Evolutionary conservation across 148 eudicot genomes (phyloP), one percentile per base, ranked within the genome.

Genomic region (Arctostaphylos glauca): DNA sequence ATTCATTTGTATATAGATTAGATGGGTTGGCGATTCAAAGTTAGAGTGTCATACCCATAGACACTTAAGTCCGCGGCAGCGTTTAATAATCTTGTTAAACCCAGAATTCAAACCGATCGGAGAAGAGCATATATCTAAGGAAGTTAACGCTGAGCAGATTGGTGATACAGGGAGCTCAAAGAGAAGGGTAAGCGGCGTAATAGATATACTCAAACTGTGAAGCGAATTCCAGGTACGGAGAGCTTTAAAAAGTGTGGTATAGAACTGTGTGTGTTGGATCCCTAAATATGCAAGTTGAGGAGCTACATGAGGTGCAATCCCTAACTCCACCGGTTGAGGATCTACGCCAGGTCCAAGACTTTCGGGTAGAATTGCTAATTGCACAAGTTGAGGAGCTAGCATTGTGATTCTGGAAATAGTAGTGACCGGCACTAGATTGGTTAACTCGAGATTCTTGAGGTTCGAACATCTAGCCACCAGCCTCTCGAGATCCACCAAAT

Each of bases 401-500:
- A 19, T 46, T 4, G 50, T 21, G 5, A 72, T 72, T 46, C 15
- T 72, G 21, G 48, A 46, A 43, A 72, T 43, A 72, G 76, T 44
- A 15, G 48, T 3, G 7, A 72, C 49, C 15, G 76, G 52, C 52
- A 72, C 76, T 15, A 19, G 21, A 41, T 16, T 15, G 76, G 23
- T 72, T 46, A 72, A 72, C 76, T 49, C 43, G 2, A 72, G 76
- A 46, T n/a, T 72, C 50, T 43, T 72, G 23, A 72, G 76, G 76
- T 72, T 72, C 6, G 76, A 50, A 72, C 76, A 72, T 46, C 76
- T 72, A 41, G 76, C 76, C 76, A 72, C 76, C 19, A 72, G 76
- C 50, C 43, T 72, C 76, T 72, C 76, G 23, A 72, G 76, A 46
- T 43, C 50, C 13, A 3, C 23, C 76, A 72, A 18, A 23, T 44